Evolutionary conservation across 495 filamentous ascomycete genomes (phyloP).

Genomic region (Tuber melanosporum): DNA sequence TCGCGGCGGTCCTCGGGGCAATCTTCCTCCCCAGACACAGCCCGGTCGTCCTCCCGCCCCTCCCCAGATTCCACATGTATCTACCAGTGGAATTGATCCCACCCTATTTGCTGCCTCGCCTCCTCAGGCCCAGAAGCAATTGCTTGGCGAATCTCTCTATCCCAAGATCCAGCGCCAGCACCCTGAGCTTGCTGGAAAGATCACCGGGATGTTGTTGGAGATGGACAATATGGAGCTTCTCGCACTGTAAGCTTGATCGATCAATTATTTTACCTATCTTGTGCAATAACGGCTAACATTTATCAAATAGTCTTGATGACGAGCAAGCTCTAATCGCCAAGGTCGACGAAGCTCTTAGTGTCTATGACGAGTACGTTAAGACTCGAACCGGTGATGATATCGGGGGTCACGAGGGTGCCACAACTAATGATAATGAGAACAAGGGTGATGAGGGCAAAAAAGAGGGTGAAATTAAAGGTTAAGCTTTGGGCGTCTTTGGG

Average conservation of each 20-base stretch:
- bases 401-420: slow-evolving; percentile 27
- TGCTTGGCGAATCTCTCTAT: slow-evolving; percentile 93
- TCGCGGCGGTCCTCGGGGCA: slow-evolving; percentile 32
- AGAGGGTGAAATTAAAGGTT: slow-evolving; percentile 28
- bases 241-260: slow-evolving; percentile 72
- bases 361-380: slow-evolving; percentile 98
- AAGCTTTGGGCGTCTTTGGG: slow-evolving; percentile 38
- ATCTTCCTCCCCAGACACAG: slow-evolving; percentile 26
- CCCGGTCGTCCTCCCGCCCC: slow-evolving; percentile 25
- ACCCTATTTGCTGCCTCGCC: slow-evolving; percentile 46
- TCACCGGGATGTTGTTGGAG: slow-evolving; percentile 98
- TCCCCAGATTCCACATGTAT: slow-evolving; percentile 36
- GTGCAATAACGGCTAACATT: slow-evolving; percentile 28
- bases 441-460: slow-evolving; percentile 52
- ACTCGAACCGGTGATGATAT: slow-evolving; percentile 52
- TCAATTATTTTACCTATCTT: background rate
- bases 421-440: slow-evolving; percentile 49
- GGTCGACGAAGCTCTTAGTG: slow-evolving; percentile 90
- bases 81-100: slow-evolving; percentile 48
- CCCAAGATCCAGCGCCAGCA: slow-evolving; percentile 93
- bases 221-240: slow-evolving; percentile 95
- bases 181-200: slow-evolving; percentile 94
- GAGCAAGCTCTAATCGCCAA: slow-evolving; percentile 82
- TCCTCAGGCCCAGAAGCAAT: slow-evolving; percentile 83
- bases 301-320: slow-evolving; percentile 66